Base-by-base conservation (phyloP, 176 grass and related monocot genomes). In the Ensete glaucum region DNA sequence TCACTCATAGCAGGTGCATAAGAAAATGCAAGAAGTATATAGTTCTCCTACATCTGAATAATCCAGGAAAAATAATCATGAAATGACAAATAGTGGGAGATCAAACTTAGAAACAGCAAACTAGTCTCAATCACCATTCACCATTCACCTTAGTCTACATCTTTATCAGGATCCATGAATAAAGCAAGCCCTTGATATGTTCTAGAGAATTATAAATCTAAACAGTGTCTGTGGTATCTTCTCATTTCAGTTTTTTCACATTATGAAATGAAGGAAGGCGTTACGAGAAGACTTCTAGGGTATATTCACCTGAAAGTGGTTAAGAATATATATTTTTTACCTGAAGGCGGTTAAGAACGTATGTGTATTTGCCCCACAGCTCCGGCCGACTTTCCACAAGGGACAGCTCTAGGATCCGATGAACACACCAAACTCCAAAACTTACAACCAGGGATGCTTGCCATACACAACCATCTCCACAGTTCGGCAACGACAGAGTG, bases 321-420 rank as follows among this genome's bases (percentile, higher is more conserved):
- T 9, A 56, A 29, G n/a, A 17, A 34, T 9, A 10, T 43, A 43
- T 43, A 43, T 43, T 43, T 56, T 27, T 54, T 79, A 92, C 96
- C 91, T 99, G 96, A 79, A 99, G 96, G 66, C 91, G 91, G 77
- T 99, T 99, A 26, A 99, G 88, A 77, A 99, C 96, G 14, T 95
- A 99, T 50, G 96, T 99, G 64, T 99, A 95, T 85, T 99, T 99
- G 53, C 96, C 96, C 96, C 96, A 99, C 79, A 99, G 84, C 54
- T 99, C 96, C 13, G 96, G 96, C 77, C 96, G 85, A 63, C 96
- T 99, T 83, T 99, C 96, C 69, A 95, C 91, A 13, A 83, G 79
- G 74, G 88, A 99, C 24, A 99, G 78, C 72, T 95, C 86, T 19
- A 99, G 76, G 62, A 95, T 88, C 55, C 91, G 82, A 22, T 72